phyloP scores from a whole-genome alignment of 371 early-diverging fungal genomes.

The Actinomortierella ambigua region DNA sequence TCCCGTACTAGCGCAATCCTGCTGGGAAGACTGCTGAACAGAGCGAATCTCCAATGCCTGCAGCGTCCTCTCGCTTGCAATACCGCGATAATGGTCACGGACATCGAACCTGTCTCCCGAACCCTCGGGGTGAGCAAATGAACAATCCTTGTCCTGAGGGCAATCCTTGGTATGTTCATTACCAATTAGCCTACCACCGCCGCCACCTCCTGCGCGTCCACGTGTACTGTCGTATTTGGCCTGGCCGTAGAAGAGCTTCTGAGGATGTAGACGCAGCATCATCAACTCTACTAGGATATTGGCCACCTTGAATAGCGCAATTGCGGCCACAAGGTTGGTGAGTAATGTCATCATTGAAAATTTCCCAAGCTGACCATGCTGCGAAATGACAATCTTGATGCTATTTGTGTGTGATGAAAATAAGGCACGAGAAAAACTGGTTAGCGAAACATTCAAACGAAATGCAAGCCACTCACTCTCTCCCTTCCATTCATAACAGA shows the following conservation, averaged over 20 bases:
- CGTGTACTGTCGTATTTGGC: conserved; percentile 51
- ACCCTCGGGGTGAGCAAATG: not conserved
- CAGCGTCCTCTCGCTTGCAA: no score
- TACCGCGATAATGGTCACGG: no score
- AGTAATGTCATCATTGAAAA: conserved; percentile 57
- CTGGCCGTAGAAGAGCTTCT: conserved; percentile 46
- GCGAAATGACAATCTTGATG: conserved; percentile 54
- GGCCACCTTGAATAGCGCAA: conserved; percentile 58
- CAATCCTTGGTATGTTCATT: not conserved
- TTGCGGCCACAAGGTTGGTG: conserved; percentile 56
- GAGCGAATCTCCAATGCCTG: no score
- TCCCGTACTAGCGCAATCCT: no score
- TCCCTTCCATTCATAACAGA: not conserved
- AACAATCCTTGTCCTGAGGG: not conserved
- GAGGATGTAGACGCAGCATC: conserved; percentile 56
- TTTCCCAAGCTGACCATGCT: conserved; percentile 58
- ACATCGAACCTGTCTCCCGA: no score
- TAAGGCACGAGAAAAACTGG: not conserved
- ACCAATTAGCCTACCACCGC: not conserved
- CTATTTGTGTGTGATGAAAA: conserved; percentile 11
- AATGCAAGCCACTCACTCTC: not conserved
- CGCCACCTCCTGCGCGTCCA: not conserved
- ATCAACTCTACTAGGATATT: conserved; percentile 56
- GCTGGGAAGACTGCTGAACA: no score
- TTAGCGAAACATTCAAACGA: not conserved